Base-by-base conservation (phyloP, 2,329 filamentous ascomycete genomes). In the Stachybotrys echinatus region DNA sequence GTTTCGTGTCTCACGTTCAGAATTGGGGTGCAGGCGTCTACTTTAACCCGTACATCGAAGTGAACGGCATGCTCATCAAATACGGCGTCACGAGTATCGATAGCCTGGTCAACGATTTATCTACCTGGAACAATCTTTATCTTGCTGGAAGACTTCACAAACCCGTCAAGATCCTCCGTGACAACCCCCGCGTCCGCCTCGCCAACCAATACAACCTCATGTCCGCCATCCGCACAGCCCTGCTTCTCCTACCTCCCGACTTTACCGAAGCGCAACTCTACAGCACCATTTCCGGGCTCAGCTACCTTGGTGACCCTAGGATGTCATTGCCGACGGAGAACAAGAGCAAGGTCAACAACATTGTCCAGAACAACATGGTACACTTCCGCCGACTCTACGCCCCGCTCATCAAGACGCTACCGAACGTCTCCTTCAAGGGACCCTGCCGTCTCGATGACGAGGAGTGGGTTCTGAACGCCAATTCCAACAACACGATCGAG, bases 101-200 rank as follows among this genome's bases (percentile, higher is more conserved):
- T 63, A 96, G 92, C 3, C 75, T 99, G 17, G 92, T 90, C 60
- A 80, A 78, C 40, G 94, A 99, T 65, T 79, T 99, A 21, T 87
- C 84, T 23, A 84, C 91, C 51, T 99, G 94, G 94, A 85, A 96
- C 54, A 96, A 90, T 0, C 76, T 99, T 22, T 99, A 99, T 68
- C 81, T 99, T n/a, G 94, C 95, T 6, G 94, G 94, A 4, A 88
- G 94, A 31, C 78, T 99, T 48, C 94, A 99, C 56, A 99, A 99
- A 67, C 94, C 94, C 2, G 94, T 96, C 69, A 97, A 99, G 74
- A 97, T 99, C 57, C 80, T 99, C 18, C 87, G 92, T 47, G 94
- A 99, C 65, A 89, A 99, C 62, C 89, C 94, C 1, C 85, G 85
- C 46, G 91, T 99, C 39, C 89, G 94, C 27, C 81, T 97, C 27